Conservation (phyloP, 108 stramenopile genomes). For the Cyclotella atomus region DNA sequence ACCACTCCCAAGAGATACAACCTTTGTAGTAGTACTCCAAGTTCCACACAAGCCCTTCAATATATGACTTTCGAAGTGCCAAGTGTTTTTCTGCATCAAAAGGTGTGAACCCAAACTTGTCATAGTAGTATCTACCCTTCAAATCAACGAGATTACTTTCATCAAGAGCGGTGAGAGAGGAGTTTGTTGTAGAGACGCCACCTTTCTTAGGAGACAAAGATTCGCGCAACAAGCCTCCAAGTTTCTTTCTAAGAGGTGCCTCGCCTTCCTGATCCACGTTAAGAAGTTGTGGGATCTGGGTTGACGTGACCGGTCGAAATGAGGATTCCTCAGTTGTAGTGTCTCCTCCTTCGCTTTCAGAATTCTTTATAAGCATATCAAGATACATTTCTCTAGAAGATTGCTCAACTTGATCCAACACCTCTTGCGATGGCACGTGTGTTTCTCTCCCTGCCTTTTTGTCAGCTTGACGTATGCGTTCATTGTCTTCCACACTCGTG, state of each 20-base stretch:
- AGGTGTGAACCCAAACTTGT: constrained; percentile 91
- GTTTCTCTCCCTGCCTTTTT: constrained; percentile 61
- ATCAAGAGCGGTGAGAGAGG: constrained; percentile 20
- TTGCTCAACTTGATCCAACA: constrained; percentile 58
- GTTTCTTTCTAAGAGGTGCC: constrained; percentile 32
- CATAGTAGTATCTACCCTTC: constrained; percentile 91
- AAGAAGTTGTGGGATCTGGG: not conserved
- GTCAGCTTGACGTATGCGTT: constrained; percentile 61
- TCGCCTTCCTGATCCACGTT: constrained; percentile 25
- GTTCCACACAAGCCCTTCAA: constrained; percentile 96
- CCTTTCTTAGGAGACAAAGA: constrained; percentile 42
- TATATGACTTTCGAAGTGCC: constrained; percentile 86
- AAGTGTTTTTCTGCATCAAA: constrained; percentile 85
- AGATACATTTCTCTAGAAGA: constrained; percentile 48
- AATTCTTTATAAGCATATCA: constrained; percentile 59
- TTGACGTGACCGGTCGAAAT: constrained; percentile 42
- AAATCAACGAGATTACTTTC: constrained; percentile 58
- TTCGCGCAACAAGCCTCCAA: constrained; percentile 39
- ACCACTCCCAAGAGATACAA: constrained; percentile 97
- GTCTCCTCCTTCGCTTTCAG: constrained; percentile 17
- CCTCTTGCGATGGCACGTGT: constrained; percentile 68
- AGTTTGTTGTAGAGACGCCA: constrained; percentile 27
- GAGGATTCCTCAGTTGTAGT: constrained; percentile 1
- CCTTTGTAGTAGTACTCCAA: constrained; percentile 97
- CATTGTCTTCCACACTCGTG: constrained; percentile 44